Evolutionary conservation across 169 alveolate species (phyloP).

Genomic region (Cryptosporidium ubiquitum): DNA sequence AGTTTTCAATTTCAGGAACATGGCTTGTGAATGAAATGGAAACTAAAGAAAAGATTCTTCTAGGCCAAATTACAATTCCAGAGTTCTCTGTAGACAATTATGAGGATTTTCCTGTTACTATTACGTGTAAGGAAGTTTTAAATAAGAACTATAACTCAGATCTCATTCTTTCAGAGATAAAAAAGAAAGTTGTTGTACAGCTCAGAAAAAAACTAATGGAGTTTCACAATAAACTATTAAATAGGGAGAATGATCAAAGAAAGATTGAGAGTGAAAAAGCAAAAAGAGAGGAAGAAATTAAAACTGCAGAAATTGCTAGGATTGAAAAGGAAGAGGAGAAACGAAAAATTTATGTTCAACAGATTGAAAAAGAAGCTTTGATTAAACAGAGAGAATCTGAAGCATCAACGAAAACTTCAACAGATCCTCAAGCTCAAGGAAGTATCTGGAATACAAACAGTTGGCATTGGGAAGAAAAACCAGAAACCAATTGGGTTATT

Average conservation of each 20-base stretch:
- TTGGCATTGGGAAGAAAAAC: constrained; percentile 81
- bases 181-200: constrained; percentile 14
- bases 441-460: constrained; percentile 78
- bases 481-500: constrained; percentile 79
- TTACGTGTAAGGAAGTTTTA: neutral
- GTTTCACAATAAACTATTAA: constrained; percentile 39
- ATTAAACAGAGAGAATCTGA: constrained; percentile 22
- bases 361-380: constrained; percentile 25
- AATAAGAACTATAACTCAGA: neutral
- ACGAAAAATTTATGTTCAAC: constrained; percentile 25
- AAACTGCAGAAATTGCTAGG: constrained; percentile 54
- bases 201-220: constrained; percentile 46
- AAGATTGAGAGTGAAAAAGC: constrained; percentile 12
- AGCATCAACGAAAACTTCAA: neutral
- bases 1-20: constrained; percentile 38
- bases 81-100: constrained; percentile 65
- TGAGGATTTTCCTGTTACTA: constrained; percentile 7
- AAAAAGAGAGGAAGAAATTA: constrained; percentile 46
- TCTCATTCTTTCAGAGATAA: neutral
- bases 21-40: constrained; percentile 31
- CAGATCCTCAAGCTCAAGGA: constrained; percentile 64
- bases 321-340: constrained; percentile 42
- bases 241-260: constrained; percentile 26
- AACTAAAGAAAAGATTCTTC: neutral
- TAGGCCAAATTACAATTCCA: constrained; percentile 47